A percentile compares a stretch with the other conserved stretches of the same genome.
Evolutionary conservation across 768 basidiomycete species (phyloP).

Genomic region (Lentinus brumalis): DNA sequence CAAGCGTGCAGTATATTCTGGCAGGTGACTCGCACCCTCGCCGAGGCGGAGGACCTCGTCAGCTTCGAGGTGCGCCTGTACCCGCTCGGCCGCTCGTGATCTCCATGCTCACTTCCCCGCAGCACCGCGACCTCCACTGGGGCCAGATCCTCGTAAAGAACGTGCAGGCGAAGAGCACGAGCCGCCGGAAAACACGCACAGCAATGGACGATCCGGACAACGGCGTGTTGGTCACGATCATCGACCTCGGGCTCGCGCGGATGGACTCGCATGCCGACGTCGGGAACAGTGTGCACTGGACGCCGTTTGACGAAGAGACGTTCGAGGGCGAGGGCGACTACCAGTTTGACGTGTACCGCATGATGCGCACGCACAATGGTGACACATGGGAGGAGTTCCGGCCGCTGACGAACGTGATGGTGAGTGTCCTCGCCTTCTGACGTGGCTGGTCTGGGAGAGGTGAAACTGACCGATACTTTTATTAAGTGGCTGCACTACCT

Average conservation of each 20-base stretch:
- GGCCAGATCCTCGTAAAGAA: slow-evolving; percentile 90
- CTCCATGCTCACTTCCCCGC: neutral
- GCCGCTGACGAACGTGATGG: slow-evolving; percentile 90
- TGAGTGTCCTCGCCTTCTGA: slow-evolving; percentile 37
- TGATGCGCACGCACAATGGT: slow-evolving; percentile 69
- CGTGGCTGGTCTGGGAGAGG: neutral
- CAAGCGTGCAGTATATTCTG: slow-evolving; percentile 90
- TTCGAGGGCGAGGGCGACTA: slow-evolving; percentile 94
- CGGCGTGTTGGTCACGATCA: slow-evolving; percentile 81
- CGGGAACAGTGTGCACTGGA: slow-evolving; percentile 61
- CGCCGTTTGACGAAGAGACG: slow-evolving; percentile 83
- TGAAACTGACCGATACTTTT: no score
- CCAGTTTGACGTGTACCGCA: slow-evolving; percentile 93
- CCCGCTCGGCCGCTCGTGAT: neutral
- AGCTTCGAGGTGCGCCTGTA: slow-evolving; percentile 77
- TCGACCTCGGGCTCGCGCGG: slow-evolving; percentile 92
- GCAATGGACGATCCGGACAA: slow-evolving; percentile 67
- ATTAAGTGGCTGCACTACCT: slow-evolving; percentile 92
- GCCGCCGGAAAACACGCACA: slow-evolving; percentile 27
- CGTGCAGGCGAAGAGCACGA: slow-evolving; percentile 35
- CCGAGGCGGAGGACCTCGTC: slow-evolving; percentile 76
- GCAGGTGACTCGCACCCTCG: slow-evolving; percentile 81
- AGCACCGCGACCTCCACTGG: slow-evolving; percentile 99
- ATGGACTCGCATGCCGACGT: slow-evolving; percentile 61
- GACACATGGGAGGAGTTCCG: slow-evolving; percentile 74